phyloP scores from a whole-genome alignment of 75 land plant genomes.

The Chamaecyparis obtusa region DNA sequence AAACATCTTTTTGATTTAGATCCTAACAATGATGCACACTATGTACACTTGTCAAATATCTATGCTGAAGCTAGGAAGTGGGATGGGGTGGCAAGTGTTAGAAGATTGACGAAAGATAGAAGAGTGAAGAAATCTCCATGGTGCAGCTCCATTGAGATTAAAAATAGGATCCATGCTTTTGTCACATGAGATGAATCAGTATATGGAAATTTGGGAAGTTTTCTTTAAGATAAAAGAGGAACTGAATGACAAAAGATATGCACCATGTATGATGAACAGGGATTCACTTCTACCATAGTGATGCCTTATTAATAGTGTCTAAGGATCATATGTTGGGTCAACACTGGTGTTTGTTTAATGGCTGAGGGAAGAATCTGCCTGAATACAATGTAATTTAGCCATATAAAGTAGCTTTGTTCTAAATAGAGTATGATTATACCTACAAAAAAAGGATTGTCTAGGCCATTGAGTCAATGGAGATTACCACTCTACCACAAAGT shows the following conservation, averaged over 20 bases:
- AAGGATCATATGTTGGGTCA: neutral
- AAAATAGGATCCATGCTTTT: conserved; percentile 21
- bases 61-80: conserved; percentile 18
- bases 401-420: neutral
- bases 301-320: neutral
- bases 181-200: conserved; percentile 16
- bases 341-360: neutral
- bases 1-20: conserved; percentile 12
- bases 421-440: neutral
- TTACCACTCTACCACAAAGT: neutral
- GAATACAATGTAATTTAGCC: neutral
- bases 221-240: neutral
- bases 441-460: neutral
- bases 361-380: neutral
- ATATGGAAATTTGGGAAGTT: neutral
- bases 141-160: conserved; percentile 21
- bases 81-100: conserved; percentile 7
- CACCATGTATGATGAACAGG: neutral
- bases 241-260: neutral
- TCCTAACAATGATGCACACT: conserved; percentile 12
- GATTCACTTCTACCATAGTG: neutral
- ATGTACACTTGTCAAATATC: conserved; percentile 16
- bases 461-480: neutral
- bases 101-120: conserved; percentile 13
- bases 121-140: conserved; percentile 14